Evolutionary conservation across 805 yeast species (phyloP), one percentile per base, ranked within the genome.

Genomic region (Cyberlindnera sargentensis): DNA sequence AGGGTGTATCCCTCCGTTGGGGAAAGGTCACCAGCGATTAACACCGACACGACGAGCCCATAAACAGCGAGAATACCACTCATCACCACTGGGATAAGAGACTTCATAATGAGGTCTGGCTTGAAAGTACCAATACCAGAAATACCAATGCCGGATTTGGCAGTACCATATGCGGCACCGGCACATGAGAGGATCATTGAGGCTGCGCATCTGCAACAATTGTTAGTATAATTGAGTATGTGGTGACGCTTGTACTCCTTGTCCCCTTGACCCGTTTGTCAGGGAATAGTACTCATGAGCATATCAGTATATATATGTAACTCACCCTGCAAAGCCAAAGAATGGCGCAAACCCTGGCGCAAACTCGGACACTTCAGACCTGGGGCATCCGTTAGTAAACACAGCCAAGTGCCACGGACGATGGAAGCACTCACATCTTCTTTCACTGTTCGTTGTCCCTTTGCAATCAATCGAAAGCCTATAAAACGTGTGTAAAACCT

Each of bases 31-130:
- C 86, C 93, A 44, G 96, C 84, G 51, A 91, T 90, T 65, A 91
- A 78, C 52, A 91, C 99, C 26, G 96, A 85, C 47, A 91, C 97
- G 51, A 91, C 98, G 63, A 91, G 73, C 46, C 99, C 99, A 67
- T 91, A 91, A 72, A 91, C 90, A 72, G 98, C 96, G 72, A 91
- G 88, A 64, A 91, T 91, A 91, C 99, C 99, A 53, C 97, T 96
- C 97, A 91, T 91, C 72, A 91, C 81, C 58, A 93, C 97, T 52
- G 99, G 99, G 49, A 91, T 95, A 60, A 90, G 83, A 72, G 85
- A 86, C 73, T 82, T 88, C 59, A 91, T 90, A 64, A 90, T 72
- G 65, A 90, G 77, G 67, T 91, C 99, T 56, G 99, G 99, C 82
- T 96, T 87, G 66, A 91, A 75, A 48, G 90, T 96, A 71, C 95